Base-by-base conservation (phyloP, 441 rosid genomes). In the Croton laevigatus region DNA sequence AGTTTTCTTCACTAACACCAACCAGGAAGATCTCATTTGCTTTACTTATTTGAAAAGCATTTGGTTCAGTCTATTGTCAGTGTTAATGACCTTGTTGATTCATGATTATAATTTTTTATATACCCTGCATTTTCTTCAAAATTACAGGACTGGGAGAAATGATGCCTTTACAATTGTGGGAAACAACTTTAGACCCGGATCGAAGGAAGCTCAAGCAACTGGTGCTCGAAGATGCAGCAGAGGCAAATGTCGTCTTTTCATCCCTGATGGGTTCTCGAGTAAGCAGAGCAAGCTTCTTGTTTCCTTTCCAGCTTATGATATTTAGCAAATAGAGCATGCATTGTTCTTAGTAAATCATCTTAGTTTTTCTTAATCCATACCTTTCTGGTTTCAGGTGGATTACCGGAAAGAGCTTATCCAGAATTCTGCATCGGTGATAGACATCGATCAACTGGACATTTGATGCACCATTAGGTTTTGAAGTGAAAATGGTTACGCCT, bases 121-220 rank as follows among this genome's bases (percentile, higher is more conserved):
- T 54, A 4, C 32, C 16, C 6, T 55, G 10, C 40, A 61, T 44
- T 74, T 79, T 49, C 78, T 49, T 38, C 58, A 70, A 49, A 68
- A 66, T 58, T 73, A 78, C 80, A 91, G 98, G 96, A 14, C 81
- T 91, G 82, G 97, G 98, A 81, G 97, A 93, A 85, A 93, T 93
- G 98, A 89, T 93, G 97, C 97, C 97, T 60, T 37, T 13, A 17
- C 98, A 89, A 81, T 83, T 93, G 9, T 93, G 97, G 97, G 97
- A 91, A 77, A 94, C 97, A 62, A 94, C 93, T 11, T 60, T 91
- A 93, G 85, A 91, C 82, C 96, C 95, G 22, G 87, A 88, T 45
- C 81, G 51, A 75, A 86, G 98, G 79, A 51, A 89, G 53, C 79
- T 90, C 75, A 91, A 84, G 85, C 96, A 81, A 80, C 76, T 93